Conservation (phyloP, 2,329 filamentous ascomycete species). For the Xylariales sp. region DNA sequence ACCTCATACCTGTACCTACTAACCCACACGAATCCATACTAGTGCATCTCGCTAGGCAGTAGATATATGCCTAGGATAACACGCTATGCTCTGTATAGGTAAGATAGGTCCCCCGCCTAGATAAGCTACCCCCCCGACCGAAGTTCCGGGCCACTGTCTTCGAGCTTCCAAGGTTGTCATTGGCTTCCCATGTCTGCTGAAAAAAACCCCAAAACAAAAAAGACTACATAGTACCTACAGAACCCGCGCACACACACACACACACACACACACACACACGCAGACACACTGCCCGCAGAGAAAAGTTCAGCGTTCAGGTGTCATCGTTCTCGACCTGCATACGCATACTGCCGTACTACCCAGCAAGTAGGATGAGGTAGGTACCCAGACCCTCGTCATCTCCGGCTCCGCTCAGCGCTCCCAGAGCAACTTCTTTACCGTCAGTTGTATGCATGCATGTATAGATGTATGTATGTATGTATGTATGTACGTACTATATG, state of each 20-base stretch:
- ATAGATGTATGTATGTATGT: too few relatives aligned
- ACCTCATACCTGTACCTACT: too few relatives aligned
- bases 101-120: slow-evolving; percentile 2
- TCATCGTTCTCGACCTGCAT: slow-evolving; percentile 35
- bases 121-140: slow-evolving; percentile 14
- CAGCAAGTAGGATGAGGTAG: not conserved
- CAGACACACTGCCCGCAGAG: not conserved
- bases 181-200: slow-evolving; percentile 37
- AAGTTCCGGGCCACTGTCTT: slow-evolving; percentile 22
- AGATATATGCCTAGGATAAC: too few relatives aligned
- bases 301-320: slow-evolving; percentile 35
- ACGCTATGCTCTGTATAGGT: too few relatives aligned
- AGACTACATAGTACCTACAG: not conserved
- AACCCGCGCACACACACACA: not conserved
- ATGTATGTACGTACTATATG: too few relatives aligned
- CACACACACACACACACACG: too few relatives aligned
- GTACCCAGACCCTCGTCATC: slow-evolving; percentile 27
- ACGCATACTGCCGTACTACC: slow-evolving; percentile 18
- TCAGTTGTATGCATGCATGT: too few relatives aligned
- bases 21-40: too few relatives aligned
- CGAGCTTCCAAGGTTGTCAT: slow-evolving; percentile 24
- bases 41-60: too few relatives aligned
- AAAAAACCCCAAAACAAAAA: slow-evolving; percentile 7
- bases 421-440: not conserved
- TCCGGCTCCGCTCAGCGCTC: slow-evolving; percentile 23